Evolutionary conservation across 1,284 basidiomycete species (phyloP).

Genomic region (Ceratobasidium sp.): DNA sequence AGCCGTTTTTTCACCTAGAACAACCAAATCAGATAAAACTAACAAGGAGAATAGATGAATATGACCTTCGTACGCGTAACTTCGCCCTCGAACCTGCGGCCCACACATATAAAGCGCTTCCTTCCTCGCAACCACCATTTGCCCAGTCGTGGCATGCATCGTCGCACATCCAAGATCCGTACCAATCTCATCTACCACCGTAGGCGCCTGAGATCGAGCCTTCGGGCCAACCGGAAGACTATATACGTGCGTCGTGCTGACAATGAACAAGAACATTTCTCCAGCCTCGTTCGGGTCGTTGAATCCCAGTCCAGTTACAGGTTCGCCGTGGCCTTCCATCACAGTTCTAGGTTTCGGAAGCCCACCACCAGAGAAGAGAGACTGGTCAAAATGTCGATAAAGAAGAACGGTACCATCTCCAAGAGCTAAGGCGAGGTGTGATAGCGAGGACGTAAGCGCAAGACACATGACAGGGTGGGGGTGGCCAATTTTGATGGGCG

Average conservation of each 20-base stretch:
- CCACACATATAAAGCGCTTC: conserved; percentile 93
- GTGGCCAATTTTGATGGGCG: conserved; percentile 81
- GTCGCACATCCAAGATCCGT: conserved; percentile 85
- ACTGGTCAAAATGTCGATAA: conserved; percentile 91
- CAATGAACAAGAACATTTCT: conserved; percentile 82
- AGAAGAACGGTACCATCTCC: conserved; percentile 95
- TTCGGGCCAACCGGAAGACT: conserved; percentile 82
- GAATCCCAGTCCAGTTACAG: conserved; percentile 93
- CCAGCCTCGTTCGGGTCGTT: conserved; percentile 65
- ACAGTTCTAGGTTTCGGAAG: conserved; percentile 84
- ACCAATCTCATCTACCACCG: conserved; percentile 87
- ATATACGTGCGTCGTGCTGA: conserved; percentile 86
- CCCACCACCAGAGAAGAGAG: conserved; percentile 72
- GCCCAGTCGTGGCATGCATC: conserved; percentile 77
- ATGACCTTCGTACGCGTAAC: conserved; percentile 83
- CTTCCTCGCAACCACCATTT: conserved; percentile 89
- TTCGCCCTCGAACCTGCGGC: conserved; percentile 84
- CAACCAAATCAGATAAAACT: too few relatives aligned
- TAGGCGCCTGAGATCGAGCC: conserved; percentile 74
- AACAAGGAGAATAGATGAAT: too few relatives aligned
- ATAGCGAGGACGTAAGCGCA: conserved; percentile 82
- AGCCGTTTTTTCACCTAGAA: conserved; percentile 66
- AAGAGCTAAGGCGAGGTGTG: conserved; percentile 90
- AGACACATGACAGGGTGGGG: conserved; percentile 82
- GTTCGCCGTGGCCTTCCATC: conserved; percentile 84